These are phyloP conservation scores for Alternaria arbusti DNA, from an alignment of 2,329 filamentous ascomycete genomes.

Conservation along the genomic window DNA sequence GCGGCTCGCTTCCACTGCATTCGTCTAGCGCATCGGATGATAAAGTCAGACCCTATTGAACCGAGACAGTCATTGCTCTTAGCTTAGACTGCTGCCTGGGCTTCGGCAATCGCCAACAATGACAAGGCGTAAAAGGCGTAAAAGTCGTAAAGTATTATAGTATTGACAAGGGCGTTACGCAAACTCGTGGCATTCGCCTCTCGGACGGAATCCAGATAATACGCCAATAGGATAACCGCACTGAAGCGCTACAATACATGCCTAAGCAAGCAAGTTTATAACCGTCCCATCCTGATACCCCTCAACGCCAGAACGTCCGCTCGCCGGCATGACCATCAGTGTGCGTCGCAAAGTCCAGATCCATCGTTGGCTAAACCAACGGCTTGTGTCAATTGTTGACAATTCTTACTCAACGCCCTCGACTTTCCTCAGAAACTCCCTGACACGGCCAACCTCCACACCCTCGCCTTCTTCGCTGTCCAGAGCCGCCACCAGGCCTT, in stretches of 20 bases:
- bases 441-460: slow-evolving; percentile 76
- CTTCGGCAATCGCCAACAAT: neutral
- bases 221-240: neutral
- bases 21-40: neutral
- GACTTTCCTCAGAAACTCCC: slow-evolving; percentile 80
- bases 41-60: no score
- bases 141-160: neutral
- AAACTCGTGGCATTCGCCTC: neutral
- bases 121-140: neutral
- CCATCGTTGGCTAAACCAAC: neutral
- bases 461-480: slow-evolving; percentile 78
- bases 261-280: neutral
- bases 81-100: neutral
- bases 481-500: slow-evolving; percentile 81
- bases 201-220: neutral
- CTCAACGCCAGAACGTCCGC: neutral
- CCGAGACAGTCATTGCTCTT: neutral
- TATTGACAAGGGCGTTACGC: neutral
- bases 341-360: neutral
- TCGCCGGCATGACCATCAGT: neutral
- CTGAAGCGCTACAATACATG: neutral
- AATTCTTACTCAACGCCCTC: slow-evolving; percentile 61
- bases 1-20: neutral
- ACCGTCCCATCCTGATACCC: neutral
- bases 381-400: neutral